A percentile compares a stretch with the other conserved stretches of the same genome.
These are phyloP conservation scores for Calycina herbarum DNA, from an alignment of 2,329 filamentous ascomycete genomes.

Conservation along the genomic window DNA sequence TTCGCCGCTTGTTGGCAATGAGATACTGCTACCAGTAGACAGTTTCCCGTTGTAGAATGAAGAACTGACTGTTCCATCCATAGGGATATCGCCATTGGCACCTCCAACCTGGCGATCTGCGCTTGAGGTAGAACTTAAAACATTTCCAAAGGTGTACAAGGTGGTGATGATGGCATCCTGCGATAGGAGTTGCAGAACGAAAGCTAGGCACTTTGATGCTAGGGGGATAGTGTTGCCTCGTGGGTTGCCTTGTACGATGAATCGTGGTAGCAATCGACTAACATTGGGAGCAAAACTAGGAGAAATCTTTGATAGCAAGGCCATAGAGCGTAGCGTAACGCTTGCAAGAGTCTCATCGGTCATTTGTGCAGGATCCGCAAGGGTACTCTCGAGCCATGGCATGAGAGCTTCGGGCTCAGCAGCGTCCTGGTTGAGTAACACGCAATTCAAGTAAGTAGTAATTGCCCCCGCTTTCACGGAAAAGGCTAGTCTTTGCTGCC, in stretches of 20 bases:
- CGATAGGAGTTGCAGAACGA: conserved; percentile 77
- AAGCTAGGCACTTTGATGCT: conserved; percentile 82
- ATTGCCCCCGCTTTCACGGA: conserved; percentile 82
- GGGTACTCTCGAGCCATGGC: conserved; percentile 80
- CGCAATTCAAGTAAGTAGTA: conserved; percentile 82
- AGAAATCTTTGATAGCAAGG: conserved; percentile 75
- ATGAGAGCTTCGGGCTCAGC: conserved; percentile 78
- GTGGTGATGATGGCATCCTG: conserved; percentile 94
- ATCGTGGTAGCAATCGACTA: conserved; percentile 77
- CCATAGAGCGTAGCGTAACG: conserved; percentile 77
- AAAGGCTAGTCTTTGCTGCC: conserved; percentile 83
- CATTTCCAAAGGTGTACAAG: conserved; percentile 93
- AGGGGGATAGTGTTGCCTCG: conserved; percentile 68
- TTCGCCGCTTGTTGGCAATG: conserved; percentile 70
- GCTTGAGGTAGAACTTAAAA: conserved; percentile 71
- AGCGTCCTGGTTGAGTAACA: conserved; percentile 76
- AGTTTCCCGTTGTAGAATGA: conserved; percentile 55
- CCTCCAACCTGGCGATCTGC: conserved; percentile 44
- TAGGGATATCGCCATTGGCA: conserved; percentile 54
- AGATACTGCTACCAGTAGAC: conserved; percentile 74
- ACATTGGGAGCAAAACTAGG: conserved; percentile 72
- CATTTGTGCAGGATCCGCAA: conserved; percentile 81
- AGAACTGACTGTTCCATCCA: conserved; percentile 47
- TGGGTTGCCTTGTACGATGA: conserved; percentile 82
- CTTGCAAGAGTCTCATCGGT: conserved; percentile 74